Conservation (phyloP, 371 early-diverging fungal genomes). For the Cokeromyces recurvatus region DNA sequence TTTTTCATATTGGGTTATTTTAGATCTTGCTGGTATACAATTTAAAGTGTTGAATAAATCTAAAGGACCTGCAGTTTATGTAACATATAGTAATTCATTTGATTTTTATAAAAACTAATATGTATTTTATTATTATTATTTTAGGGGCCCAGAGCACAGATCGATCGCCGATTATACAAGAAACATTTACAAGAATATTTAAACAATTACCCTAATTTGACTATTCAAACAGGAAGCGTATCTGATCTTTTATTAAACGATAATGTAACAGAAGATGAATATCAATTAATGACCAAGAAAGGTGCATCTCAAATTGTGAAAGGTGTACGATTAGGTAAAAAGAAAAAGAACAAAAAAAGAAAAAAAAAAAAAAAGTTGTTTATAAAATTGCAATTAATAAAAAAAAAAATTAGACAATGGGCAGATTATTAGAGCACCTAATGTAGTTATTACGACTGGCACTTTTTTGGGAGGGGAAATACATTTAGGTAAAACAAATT, state of each 20-base stretch:
- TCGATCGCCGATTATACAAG: conserved; percentile 79
- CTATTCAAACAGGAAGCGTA: conserved; percentile 68
- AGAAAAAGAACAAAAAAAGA: too few species aligned
- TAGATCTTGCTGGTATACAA: conserved; percentile 81
- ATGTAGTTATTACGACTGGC: conserved; percentile 81
- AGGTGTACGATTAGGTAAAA: conserved; percentile 37
- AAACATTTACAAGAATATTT: conserved; percentile 65
- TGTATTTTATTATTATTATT: neutral
- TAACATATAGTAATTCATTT: conserved; percentile 7
- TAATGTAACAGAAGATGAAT: conserved; percentile 28
- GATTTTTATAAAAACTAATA: neutral
- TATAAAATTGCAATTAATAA: neutral
- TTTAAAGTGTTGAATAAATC: conserved; percentile 83
- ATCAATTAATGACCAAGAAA: conserved; percentile 18
- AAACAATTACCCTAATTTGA: conserved; percentile 64
- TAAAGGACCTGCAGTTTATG: conserved; percentile 86
- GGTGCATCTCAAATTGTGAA: conserved; percentile 29
- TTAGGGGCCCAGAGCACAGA: conserved; percentile 80
- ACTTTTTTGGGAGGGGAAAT: conserved; percentile 86
- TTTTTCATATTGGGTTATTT: too few species aligned
- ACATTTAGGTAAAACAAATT: conserved; percentile 51
- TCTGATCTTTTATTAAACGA: conserved; percentile 61
- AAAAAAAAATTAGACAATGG: conserved; percentile 46
- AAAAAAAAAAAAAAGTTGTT: neutral
- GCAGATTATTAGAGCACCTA: conserved; percentile 62